Evolutionary conservation across 1,139 yeast genomes (phyloP), one percentile per base, ranked within the genome.

Genomic region (Yamadazyma friedrichii): DNA sequence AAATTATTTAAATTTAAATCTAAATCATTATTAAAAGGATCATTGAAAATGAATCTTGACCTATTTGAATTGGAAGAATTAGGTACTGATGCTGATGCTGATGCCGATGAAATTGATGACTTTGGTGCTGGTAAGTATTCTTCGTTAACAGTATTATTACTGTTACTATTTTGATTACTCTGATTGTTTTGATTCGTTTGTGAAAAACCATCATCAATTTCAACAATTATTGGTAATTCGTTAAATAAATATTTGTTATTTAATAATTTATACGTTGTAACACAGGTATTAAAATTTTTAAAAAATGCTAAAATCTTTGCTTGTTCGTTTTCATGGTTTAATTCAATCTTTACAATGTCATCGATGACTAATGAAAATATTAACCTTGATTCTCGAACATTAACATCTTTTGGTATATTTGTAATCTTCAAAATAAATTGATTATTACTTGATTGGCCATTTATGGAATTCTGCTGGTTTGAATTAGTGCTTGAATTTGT

Each of bases 291-390:
- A 37, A 77, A 58, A 38, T 83, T 76, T 49, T 74, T 77, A 65
- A 88, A 87, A 53, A 72, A 80, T 5, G 93, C 95, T 44, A 68
- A 65, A 28, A 84, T 69, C 27, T 70, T 66, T 44, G 62, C 69
- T 45, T 71, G 72, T 15, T 46, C 46, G 13, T 44, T 45, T 2
- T 31, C 34, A 9, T 40, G 32, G 34, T 66, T 65, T 39, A 88
- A 61, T 50, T 87, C 95, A 39, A 86, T 74, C 49, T 69, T 61
- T 25, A 62, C 62, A 28, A 82, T 59, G 50, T 85, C 88, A 52
- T 88, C 95, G 43, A 76, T 71, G 15, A 95, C 95, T 50, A 91
- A 72, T 6, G 96, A 78, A 58, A 91, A 91, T 26, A 91, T 72
- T 28, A 87, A 70, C 33, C 80, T 73, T 15, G 93, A 84, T 61